phyloP scores from a whole-genome alignment of 441 rosid genomes.

The Adansonia gregorii region DNA sequence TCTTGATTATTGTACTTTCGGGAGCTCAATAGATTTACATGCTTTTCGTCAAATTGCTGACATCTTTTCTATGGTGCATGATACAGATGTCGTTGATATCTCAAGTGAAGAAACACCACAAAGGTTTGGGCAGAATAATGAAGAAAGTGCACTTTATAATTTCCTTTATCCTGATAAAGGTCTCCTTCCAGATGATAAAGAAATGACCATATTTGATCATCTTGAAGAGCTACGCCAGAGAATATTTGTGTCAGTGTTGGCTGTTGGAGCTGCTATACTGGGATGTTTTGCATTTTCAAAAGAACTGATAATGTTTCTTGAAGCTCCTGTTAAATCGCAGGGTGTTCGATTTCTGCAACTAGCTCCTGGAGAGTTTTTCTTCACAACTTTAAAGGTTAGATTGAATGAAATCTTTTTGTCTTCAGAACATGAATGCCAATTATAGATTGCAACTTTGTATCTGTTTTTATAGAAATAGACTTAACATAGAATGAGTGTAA shows the following conservation, averaged over 20 bases:
- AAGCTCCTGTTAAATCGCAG: slow-evolving; percentile 91
- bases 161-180: slow-evolving; percentile 86
- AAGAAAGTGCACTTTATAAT: slow-evolving; percentile 57
- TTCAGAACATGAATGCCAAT: not conserved
- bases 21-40: slow-evolving; percentile 8
- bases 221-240: slow-evolving; percentile 91
- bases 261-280: slow-evolving; percentile 85
- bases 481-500: not conserved
- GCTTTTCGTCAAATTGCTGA: slow-evolving; percentile 22
- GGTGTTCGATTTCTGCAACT: slow-evolving; percentile 95
- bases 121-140: slow-evolving; percentile 45
- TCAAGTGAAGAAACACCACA: slow-evolving; percentile 36
- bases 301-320: slow-evolving; percentile 79
- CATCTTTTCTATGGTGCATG: slow-evolving; percentile 20
- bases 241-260: slow-evolving; percentile 81
- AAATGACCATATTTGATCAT: slow-evolving; percentile 96
- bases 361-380: slow-evolving; percentile 97
- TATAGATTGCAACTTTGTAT: not conserved
- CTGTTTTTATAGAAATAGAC: not conserved
- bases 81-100: slow-evolving; percentile 44
- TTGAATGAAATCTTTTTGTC: slow-evolving; percentile 15
- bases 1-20: slow-evolving; percentile 4
- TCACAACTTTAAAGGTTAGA: slow-evolving; percentile 87
- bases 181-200: slow-evolving; percentile 92
- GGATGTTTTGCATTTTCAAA: slow-evolving; percentile 96